Base-by-base conservation (phyloP, 2,329 filamentous ascomycete species). In the Verticillium klebahnii region DNA sequence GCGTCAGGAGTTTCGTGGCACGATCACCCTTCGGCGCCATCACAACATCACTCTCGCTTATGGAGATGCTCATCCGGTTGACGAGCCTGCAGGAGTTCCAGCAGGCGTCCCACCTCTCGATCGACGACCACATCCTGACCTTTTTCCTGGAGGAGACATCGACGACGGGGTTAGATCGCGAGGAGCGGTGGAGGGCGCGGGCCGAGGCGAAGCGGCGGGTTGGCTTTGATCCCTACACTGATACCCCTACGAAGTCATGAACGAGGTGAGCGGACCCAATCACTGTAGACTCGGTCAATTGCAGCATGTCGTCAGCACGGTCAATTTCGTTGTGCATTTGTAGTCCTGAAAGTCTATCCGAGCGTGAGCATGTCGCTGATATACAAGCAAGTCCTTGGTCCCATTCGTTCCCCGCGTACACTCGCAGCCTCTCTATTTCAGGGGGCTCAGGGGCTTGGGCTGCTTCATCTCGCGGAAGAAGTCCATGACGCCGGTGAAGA, bases 21-120 rank as follows among this genome's bases (percentile, higher is more conserved):
- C 75, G 75, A 14, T 83, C 80, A 2, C 81, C 81, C 2, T 82
- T 85, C 64, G 77, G 78, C 31, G 74, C 78, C n/a, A 81, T 86
- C 62, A 79, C 77, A 1, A 82, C 76, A 67, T 89, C 81, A 66
- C 76, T 82, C 66, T 97, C 93, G 1, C 84, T 97, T 9, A 85
- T 97, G 60, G 93, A 97, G 74, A 95, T 94, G 80, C 81, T 97
- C 36, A 85, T 97, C 56, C 91, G 94, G 52, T 83, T 97, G 56
- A 89, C 90, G 5, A 92, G 92, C 25, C 84, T 97, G 15, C 93
- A 97, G 72, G 92, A 97, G 77, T 96, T 95, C 73, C 91, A 96
- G 72, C 93, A 97, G 79, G 85, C 87, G 50, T 93, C 91, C 0
- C 93, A 97, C 69, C 83, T 97, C n/a, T 86, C 92, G 7, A 95